Percentiles rank a stretch among this genome's conserved stretches.
phyloP scores from a whole-genome alignment of 352 stramenopile genomes.

The Peronospora destructor region DNA sequence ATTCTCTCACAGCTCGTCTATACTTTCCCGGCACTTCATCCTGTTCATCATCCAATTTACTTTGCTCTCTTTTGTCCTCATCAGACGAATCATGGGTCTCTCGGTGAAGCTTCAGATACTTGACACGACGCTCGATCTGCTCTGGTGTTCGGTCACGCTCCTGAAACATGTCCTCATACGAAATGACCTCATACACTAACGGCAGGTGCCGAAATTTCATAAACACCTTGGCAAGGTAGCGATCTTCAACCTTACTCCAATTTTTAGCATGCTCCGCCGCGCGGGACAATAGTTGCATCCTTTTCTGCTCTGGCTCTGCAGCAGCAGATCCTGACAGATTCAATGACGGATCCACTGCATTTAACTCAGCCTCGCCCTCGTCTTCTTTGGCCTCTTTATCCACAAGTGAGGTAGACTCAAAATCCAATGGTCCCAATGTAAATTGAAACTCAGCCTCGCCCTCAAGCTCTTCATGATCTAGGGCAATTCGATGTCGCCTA shows the following conservation, averaged over 20 bases:
- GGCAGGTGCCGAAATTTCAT: conserved; percentile 73
- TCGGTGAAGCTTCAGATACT: conserved; percentile 74
- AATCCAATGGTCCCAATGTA: conserved; percentile 49
- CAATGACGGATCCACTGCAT: conserved; percentile 2
- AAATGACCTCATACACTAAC: conserved; percentile 83
- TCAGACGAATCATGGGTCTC: conserved; percentile 64
- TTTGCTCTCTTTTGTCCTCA: conserved; percentile 42
- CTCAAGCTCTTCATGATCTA: conserved; percentile 73
- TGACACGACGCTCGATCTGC: conserved; percentile 81
- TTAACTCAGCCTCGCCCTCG: conserved; percentile 26
- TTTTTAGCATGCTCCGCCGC: conserved; percentile 59
- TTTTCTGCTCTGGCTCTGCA: conserved; percentile 18
- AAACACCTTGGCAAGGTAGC: conserved; percentile 73
- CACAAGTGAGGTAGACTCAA: conserved; percentile 48
- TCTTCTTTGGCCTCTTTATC: conserved; percentile 31
- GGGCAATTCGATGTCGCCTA: conserved; percentile 56
- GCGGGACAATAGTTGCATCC: conserved; percentile 25
- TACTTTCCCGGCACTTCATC: conserved; percentile 16
- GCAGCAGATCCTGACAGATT: conserved; percentile 9
- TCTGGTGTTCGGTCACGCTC: conserved; percentile 74
- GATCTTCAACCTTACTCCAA: conserved; percentile 80
- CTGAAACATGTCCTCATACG: conserved; percentile 88
- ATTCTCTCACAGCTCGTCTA: conserved; percentile 9
- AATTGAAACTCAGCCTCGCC: conserved; percentile 80
- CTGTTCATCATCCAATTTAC: conserved; percentile 21